Percentiles rank a stretch among this genome's conserved stretches.
Conservation (phyloP, 75 land plant genomes). For the Sequoiadendron giganteum region DNA sequence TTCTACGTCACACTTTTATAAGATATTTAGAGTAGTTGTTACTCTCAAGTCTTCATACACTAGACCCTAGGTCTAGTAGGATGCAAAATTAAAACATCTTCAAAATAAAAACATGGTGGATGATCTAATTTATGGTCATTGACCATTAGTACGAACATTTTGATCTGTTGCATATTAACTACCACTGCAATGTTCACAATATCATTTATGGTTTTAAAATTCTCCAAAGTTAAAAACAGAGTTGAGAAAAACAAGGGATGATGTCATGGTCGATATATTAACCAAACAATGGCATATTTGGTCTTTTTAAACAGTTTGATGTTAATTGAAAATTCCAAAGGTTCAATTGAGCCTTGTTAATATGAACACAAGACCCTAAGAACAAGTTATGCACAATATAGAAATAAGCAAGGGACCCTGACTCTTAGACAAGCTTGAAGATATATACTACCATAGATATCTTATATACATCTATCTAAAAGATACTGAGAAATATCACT, state of each 20-base stretch:
- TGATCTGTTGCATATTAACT: not conserved
- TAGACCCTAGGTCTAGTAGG: not conserved
- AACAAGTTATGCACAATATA: not conserved
- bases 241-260: not conserved
- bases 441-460: no score
- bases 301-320: not conserved
- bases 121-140: not conserved
- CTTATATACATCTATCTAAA: no score
- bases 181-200: not conserved
- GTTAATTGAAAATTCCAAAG: not conserved
- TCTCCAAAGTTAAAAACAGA: not conserved
- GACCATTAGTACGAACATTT: not conserved
- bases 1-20: no score
- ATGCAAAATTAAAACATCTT: not conserved
- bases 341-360: not conserved
- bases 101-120: no score
- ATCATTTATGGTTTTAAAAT: not conserved
- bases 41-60: not conserved
- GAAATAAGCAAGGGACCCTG: not conserved
- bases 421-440: not conserved
- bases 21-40: not conserved
- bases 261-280: not conserved
- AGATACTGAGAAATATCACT: no score
- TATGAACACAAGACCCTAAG: no score
- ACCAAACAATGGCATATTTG: not conserved